Evolutionary conservation across 257 asterid species (phyloP).

Genomic region (Leonotis leonurus): DNA sequence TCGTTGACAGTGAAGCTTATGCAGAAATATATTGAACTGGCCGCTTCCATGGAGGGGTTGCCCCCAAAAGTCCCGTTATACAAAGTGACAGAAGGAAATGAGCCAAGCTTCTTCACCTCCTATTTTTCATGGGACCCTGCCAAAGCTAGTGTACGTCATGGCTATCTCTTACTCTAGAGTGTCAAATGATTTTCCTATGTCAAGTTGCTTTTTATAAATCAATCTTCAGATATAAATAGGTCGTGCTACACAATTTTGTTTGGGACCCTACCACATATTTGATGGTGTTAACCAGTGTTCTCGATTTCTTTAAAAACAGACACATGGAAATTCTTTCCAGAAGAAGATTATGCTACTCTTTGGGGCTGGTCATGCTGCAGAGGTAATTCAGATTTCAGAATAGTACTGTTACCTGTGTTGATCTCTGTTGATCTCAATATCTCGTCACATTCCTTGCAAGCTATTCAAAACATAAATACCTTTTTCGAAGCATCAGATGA

Average conservation of each 20-base stretch:
- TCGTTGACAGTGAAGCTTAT: constrained; percentile 24
- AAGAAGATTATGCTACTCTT: constrained; percentile 85
- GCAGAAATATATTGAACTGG: constrained; percentile 88
- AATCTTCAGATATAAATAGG: not conserved
- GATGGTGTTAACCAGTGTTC: not conserved
- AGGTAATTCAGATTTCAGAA: too few relatives aligned
- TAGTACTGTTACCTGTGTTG: too few relatives aligned
- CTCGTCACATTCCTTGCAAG: too few relatives aligned
- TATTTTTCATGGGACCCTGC: constrained; percentile 93
- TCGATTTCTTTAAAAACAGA: constrained; percentile 35
- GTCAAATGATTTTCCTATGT: not conserved
- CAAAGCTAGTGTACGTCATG: constrained; percentile 70
- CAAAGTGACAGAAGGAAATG: constrained; percentile 85
- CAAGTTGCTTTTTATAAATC: not conserved
- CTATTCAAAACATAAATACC: too few relatives aligned
- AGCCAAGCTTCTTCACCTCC: constrained; percentile 92
- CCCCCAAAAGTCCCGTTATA: constrained; percentile 75
- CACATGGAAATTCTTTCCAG: constrained; percentile 90
- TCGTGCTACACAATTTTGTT: not conserved
- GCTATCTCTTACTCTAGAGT: constrained; percentile 5
- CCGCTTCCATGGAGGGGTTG: constrained; percentile 83
- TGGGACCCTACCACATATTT: not conserved
- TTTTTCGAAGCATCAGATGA: too few relatives aligned
- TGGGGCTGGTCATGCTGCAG: constrained; percentile 61
- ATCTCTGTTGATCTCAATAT: too few relatives aligned